Conservation (phyloP, 768 basidiomycete species). For the Boletus subparvulus region DNA sequence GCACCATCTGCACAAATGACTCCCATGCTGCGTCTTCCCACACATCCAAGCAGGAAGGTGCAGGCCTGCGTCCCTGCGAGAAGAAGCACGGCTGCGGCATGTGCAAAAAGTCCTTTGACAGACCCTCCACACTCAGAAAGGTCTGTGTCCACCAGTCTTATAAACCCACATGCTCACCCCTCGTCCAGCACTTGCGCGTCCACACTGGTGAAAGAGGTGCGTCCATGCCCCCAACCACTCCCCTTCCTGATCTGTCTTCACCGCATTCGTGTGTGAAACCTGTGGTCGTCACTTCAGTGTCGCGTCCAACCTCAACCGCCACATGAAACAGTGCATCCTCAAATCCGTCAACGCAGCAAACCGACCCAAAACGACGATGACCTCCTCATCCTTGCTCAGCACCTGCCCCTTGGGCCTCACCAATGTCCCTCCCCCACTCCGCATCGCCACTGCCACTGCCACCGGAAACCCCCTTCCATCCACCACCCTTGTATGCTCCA, state of each 20-base stretch:
- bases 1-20: slow-evolving; percentile 34
- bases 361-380: slow-evolving; percentile 16
- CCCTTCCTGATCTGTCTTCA: background rate
- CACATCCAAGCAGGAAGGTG: slow-evolving; percentile 33
- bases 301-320: slow-evolving; percentile 76
- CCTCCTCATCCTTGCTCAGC: slow-evolving; percentile 3
- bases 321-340: slow-evolving; percentile 65
- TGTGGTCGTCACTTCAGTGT: slow-evolving; percentile 83
- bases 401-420: background rate
- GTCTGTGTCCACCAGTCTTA: slow-evolving; percentile 38
- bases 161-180: slow-evolving; percentile 9
- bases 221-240: slow-evolving; percentile 6
- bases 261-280: slow-evolving; percentile 76
- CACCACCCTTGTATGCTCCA: background rate
- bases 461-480: no score
- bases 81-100: slow-evolving; percentile 78
- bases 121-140: slow-evolving; percentile 64
- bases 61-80: slow-evolving; percentile 45
- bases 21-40: slow-evolving; percentile 21
- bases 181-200: slow-evolving; percentile 68
- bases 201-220: slow-evolving; percentile 83
- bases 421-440: background rate
- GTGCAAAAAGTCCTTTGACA: slow-evolving; percentile 76
- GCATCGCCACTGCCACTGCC: background rate
- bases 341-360: slow-evolving; percentile 52